Conservation (phyloP, 495 filamentous ascomycete species). For the Cercophora newfieldiana region DNA sequence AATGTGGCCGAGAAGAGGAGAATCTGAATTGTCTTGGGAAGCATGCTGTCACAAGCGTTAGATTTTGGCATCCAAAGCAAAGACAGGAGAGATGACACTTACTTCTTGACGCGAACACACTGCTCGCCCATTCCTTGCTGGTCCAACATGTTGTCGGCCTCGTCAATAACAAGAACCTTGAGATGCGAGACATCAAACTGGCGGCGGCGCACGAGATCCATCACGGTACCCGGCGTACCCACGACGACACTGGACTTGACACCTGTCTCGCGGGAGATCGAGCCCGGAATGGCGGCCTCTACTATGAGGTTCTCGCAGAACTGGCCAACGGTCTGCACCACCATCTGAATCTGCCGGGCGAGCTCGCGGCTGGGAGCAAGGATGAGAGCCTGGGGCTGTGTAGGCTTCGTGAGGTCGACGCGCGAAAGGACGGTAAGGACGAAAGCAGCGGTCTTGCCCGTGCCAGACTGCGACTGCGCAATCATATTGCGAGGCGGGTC, state of each 20-base stretch:
- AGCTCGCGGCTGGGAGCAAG: constrained; percentile 93
- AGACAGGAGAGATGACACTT: constrained; percentile 29
- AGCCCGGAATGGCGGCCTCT: constrained; percentile 76
- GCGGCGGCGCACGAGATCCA: constrained; percentile 76
- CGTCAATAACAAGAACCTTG: constrained; percentile 82
- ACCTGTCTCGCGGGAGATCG: constrained; percentile 59
- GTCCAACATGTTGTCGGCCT: constrained; percentile 95
- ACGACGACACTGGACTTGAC: constrained; percentile 77
- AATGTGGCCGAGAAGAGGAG: constrained; percentile 98
- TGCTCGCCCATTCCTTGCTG: constrained; percentile 93
- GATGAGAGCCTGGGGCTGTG: constrained; percentile 78
- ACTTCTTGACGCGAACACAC: constrained; percentile 85
- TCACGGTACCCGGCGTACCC: constrained; percentile 91
- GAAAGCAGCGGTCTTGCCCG: constrained; percentile 97
- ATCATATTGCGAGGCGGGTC: constrained; percentile 90
- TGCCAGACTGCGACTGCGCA: constrained; percentile 97
- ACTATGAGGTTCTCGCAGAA: constrained; percentile 72
- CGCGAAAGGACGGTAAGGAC: constrained; percentile 86
- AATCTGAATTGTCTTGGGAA: constrained; percentile 73
- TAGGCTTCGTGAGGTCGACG: constrained; percentile 66
- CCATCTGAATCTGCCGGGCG: constrained; percentile 88
- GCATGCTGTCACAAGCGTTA: constrained; percentile 51
- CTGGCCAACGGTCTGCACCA: constrained; percentile 76
- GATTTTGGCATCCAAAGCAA: background rate
- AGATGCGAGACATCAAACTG: constrained; percentile 64